Conservation (phyloP, 495 filamentous ascomycete genomes). For the Xeromyces bisporus region DNA sequence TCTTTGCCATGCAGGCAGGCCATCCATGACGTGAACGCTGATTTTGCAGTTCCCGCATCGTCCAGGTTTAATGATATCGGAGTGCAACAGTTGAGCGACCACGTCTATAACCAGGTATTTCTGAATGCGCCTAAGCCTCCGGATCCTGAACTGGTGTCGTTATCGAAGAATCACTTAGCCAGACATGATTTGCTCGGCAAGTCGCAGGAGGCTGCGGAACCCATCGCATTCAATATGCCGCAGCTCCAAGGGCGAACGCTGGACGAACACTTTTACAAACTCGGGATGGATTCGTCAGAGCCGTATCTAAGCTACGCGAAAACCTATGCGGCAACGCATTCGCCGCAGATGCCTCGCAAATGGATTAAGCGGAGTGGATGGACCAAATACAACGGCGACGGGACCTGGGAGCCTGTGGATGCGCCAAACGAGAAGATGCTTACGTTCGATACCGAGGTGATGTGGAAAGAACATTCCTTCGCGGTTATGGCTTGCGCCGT, state of each 20-base stretch:
- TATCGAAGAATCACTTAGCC: conserved; percentile 68
- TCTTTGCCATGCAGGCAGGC: not conserved
- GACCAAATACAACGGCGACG: conserved; percentile 78
- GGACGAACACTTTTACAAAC: conserved; percentile 88
- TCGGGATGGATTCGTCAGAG: conserved; percentile 76
- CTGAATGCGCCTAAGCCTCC: conserved; percentile 37
- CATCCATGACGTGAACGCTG: conserved; percentile 7
- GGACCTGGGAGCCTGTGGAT: conserved; percentile 49
- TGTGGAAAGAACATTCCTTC: conserved; percentile 83
- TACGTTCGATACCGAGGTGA: conserved; percentile 90
- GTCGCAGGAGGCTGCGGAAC: conserved; percentile 54
- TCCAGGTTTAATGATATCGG: conserved; percentile 80
- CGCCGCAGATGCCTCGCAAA: conserved; percentile 58
- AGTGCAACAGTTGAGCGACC: conserved; percentile 76
- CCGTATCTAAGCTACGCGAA: conserved; percentile 69
- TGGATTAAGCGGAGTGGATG: conserved; percentile 77
- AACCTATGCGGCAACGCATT: conserved; percentile 44
- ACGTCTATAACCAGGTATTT: conserved; percentile 76
- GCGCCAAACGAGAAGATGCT: conserved; percentile 66
- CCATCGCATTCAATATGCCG: conserved; percentile 77
- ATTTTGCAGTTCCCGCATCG: conserved; percentile 33
- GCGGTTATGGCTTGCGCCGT: conserved; percentile 94
- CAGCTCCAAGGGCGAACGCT: conserved; percentile 59
- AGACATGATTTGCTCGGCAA: conserved; percentile 84
- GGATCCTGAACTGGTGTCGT: conserved; percentile 50